A percentile compares a stretch with the other conserved stretches of the same genome.
phyloP scores from a whole-genome alignment of 495 filamentous ascomycete genomes.

The Penicillium paradoxum region DNA sequence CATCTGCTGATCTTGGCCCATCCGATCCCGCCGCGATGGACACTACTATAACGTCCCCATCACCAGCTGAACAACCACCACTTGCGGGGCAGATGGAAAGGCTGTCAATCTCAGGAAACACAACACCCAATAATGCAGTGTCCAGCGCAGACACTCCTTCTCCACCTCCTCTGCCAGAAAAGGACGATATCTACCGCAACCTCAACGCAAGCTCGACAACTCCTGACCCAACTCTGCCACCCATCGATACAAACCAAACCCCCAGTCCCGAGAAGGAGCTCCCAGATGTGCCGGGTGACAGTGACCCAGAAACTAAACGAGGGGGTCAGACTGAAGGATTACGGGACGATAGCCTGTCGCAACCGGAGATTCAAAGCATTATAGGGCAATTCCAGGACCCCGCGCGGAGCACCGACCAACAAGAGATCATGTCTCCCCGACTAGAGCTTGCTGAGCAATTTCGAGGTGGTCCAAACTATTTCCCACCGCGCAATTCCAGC shows the following conservation, averaged over 20 bases:
- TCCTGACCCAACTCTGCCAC: conserved; percentile 47
- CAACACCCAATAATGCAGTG: conserved; percentile 17
- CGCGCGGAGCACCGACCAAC: conserved; percentile 57
- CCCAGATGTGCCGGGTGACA: conserved; percentile 52
- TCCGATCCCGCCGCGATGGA: conserved; percentile 3
- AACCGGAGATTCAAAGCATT: conserved; percentile 89
- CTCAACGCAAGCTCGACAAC: conserved; percentile 61
- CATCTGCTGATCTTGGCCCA: not conserved
- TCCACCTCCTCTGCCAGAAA: conserved; percentile 40
- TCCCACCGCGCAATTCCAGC: conserved; percentile 80
- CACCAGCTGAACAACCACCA: conserved; percentile 19
- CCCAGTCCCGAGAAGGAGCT: conserved; percentile 46
- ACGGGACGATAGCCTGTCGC: conserved; percentile 58
- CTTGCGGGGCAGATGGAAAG: conserved; percentile 31
- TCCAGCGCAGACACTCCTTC: conserved; percentile 24
- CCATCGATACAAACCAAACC: conserved; percentile 41
- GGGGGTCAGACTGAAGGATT: conserved; percentile 45
- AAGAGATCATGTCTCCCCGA: conserved; percentile 79
- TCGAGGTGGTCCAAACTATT: conserved; percentile 56
- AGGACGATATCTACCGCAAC: conserved; percentile 57
- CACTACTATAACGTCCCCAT: conserved; percentile 7
- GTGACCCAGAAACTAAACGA: conserved; percentile 46
- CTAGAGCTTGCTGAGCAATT: conserved; percentile 68
- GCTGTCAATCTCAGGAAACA: conserved; percentile 31
- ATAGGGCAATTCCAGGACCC: conserved; percentile 80